These are phyloP conservation scores for Canariomyces notabilis DNA, from an alignment of 2,329 filamentous ascomycete species.

Conservation along the genomic window DNA sequence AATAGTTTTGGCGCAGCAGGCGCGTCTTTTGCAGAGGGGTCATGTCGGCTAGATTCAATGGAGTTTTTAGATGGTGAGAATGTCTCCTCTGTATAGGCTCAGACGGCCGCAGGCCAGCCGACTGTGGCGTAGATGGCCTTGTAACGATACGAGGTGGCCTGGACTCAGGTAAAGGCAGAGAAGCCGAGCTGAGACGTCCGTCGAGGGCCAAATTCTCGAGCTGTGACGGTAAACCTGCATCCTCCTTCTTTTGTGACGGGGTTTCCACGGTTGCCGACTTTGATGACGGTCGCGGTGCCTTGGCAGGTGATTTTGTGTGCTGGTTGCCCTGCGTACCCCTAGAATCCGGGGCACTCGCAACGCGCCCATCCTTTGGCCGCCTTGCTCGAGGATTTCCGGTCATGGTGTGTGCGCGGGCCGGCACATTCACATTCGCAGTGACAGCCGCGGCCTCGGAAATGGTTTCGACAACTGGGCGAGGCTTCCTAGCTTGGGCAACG, in stretches of 20 bases:
- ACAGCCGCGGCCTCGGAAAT: conserved; percentile 49
- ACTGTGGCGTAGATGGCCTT: conserved; percentile 54
- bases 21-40: conserved; percentile 63
- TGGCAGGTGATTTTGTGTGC: conserved; percentile 15
- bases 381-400: conserved; percentile 46
- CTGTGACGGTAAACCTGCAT: conserved; percentile 42
- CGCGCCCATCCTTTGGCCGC: conserved; percentile 43
- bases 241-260: conserved; percentile 29
- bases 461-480: conserved; percentile 57
- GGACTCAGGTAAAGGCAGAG: conserved; percentile 59
- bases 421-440: conserved; percentile 43
- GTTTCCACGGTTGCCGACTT: conserved; percentile 24
- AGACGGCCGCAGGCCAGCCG: conserved; percentile 47
- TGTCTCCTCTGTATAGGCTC: conserved; percentile 53
- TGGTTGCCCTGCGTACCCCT: conserved; percentile 23
- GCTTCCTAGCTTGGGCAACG: conserved; percentile 74
- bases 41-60: conserved; percentile 57
- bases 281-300: conserved; percentile 17
- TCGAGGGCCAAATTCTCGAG: conserved; percentile 52
- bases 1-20: conserved; percentile 74
- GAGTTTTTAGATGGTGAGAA: conserved; percentile 55
- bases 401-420: conserved; percentile 66
- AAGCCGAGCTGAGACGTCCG: conserved; percentile 62
- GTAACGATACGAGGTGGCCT: conserved; percentile 47
- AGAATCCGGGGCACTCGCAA: conserved; percentile 40